Evolutionary conservation across 768 basidiomycete species (phyloP), one percentile per base, ranked within the genome.

Genomic region (Pleurotus cornucopiae): DNA sequence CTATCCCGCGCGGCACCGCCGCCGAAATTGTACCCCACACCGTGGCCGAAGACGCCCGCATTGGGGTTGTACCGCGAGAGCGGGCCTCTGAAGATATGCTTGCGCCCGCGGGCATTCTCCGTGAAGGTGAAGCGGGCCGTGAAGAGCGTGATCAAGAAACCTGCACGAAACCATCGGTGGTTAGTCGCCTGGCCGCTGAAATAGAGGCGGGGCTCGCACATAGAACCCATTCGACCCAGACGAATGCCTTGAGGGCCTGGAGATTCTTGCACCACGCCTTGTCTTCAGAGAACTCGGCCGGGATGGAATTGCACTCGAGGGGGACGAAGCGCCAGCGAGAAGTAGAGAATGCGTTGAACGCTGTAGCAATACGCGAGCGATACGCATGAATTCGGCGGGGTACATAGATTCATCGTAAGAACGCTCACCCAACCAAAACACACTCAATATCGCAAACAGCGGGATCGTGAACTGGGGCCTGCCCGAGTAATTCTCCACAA

Each of bases 341-440:
- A 14, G 80, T 83, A 0, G 83, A 84, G 66, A 86, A 85, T 12
- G 77, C 74, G 62, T 81, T 84, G 74, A 81, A 80, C 0, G 74
- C 82, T 82, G 54, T 12, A 30, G 39, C n/a, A n/a, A n/a, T n/a
- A n/a, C n/a, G n/a, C n/a, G n/a, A n/a, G n/a, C n/a, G n/a, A n/a
- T n/a, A n/a, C n/a, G n/a, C n/a, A n/a, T n/a, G n/a, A n/a, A n/a
- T n/a, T n/a, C n/a, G n/a, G n/a, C n/a, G n/a, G n/a, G n/a, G n/a
- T n/a, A n/a, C n/a, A n/a, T n/a, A n/a, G n/a, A n/a, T n/a, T n/a
- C n/a, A n/a, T n/a, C n/a, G n/a, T n/a, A n/a, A n/a, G n/a, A n/a
- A n/a, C n/a, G n/a, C n/a, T n/a, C 58, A 83, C 84, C 73, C 4
- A 84, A 67, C 83, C 83, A 85, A 58, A 82, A 73, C 55, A 83